phyloP scores from a whole-genome alignment of 108 stramenopile genomes.

The Nitzschia inconspicua region DNA sequence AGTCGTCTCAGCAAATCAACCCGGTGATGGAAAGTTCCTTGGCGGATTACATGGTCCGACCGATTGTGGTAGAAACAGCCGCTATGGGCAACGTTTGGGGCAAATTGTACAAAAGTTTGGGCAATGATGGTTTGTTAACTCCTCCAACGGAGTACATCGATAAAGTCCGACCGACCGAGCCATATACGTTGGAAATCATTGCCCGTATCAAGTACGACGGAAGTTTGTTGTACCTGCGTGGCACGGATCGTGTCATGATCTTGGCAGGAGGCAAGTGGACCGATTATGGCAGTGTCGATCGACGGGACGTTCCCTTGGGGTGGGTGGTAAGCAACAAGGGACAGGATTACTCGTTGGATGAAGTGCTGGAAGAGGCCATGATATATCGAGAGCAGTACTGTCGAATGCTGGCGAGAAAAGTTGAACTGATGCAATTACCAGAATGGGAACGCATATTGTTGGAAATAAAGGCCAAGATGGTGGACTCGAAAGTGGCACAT shows the following conservation, averaged over 20 bases:
- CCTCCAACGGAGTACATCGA: no score
- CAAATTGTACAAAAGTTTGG: no score
- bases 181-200: slow-evolving; percentile 48
- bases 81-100: no score
- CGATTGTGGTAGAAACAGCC: no score
- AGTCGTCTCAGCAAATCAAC: no score
- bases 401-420: neutral
- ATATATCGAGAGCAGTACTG: slow-evolving; percentile 63
- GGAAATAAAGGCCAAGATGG: no score
- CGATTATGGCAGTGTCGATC: slow-evolving; percentile 47
- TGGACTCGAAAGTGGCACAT: no score
- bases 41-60: no score
- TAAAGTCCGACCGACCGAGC: slow-evolving; percentile 33
- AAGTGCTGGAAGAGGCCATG: slow-evolving; percentile 61
- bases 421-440: no score
- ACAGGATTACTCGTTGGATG: slow-evolving; percentile 57
- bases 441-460: no score
- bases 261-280: slow-evolving; percentile 30
- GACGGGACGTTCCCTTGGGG: slow-evolving; percentile 46
- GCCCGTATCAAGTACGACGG: slow-evolving; percentile 51
- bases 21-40: no score
- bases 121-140: no score
- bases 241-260: neutral
- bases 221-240: slow-evolving; percentile 34
- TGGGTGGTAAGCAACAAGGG: slow-evolving; percentile 48